Base-by-base conservation (phyloP, 192 early-diverging fungal genomes). In the Coemansia furcata region DNA sequence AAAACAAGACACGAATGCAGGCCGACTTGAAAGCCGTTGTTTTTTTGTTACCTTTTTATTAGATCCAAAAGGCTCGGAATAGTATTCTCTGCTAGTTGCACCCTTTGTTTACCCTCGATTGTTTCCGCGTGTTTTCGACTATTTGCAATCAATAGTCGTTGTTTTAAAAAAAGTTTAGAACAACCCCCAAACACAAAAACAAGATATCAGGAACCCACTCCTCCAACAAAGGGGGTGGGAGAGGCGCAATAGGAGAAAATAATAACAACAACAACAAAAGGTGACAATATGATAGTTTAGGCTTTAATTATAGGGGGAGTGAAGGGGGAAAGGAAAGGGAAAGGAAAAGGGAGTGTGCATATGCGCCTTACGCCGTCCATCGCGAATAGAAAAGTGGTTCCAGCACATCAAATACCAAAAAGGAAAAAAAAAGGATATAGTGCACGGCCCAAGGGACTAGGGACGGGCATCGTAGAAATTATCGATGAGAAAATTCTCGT, bases 211-310 rank as follows among this genome's bases (percentile, higher is more conserved):
- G 50, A 52, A 29, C 50, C 50, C 50, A 30, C 50, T 46, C 44
- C 19, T 17, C 44, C 44, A 46, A 46, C 44, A 46, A 46, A 46
- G 44, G 44, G 15, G 47, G 47, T 46, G 62, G 33, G 32, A 47
- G 39, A 38, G 5, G 37, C 35, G 36, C 9, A 30, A 35, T 40
- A 52, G 54, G 63, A 55, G 47, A 38, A 36, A 33, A 35, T 35
- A 67, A 33, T 21, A 36, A 47, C n/a, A 47, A 47, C 19, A 67
- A 57, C 58, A 67, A 47, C 3, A 30, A 40, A 39, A 17, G 14
- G 54, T 33, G 17, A 55, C 26, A 55, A 55, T 63, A 32, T 33
- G 39, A 40, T 12, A 12, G 39, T 14, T 40, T 40, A 40, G 39
- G 39, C 39, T 40, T 38, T 38, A 10, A 38, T 38, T 17, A 33